Evolutionary conservation across 306 rosid genomes (phyloP), one percentile per base, ranked within the genome.

Genomic region (Vigna trinervia): DNA sequence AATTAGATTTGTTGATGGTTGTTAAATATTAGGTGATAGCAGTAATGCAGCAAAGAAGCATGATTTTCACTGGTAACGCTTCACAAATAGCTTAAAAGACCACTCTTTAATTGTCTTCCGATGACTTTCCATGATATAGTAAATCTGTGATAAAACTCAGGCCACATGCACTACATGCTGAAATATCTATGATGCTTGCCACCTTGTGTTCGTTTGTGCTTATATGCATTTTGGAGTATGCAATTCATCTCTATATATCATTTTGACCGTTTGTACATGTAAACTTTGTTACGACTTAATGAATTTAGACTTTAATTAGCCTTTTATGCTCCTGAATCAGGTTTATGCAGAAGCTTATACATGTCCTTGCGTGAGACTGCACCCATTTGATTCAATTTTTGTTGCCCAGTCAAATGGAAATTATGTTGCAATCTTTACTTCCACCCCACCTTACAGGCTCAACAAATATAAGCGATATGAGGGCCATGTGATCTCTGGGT

Each of bases 271-370:
- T 2, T 75, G 3, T 8, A 50, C 5, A 0, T 20, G 38, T 28
- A 71, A 45, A 51, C 76, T 43, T 56, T 69, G 75, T 50, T 65
- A 65, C 59, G 50, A 26, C 41, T 56, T 3, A 5, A 43, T 61
- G 13, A 38, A 39, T 72, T 82, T 51, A 73, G 74, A 63, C 61
- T 22, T 71, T 71, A 66, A 66, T 57, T 73, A 53, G 19, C 81
- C 75, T 80, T 53, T 74, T 61, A 48, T 81, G 61, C 79, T 78
- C 80, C 26, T 53, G 47, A 80, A 19, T 73, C 91, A 96, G 96
- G 92, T 96, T 41, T 96, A 91, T 67, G 97, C 87, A 61, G 99
- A 95, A 87, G 99, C 97, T 75, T 95, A 84, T 65, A 92, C 97
- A 19, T 95, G 97, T 80, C 97, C 98, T 28, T 85, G 90, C 60